Evolutionary conservation across 2,329 filamentous ascomycete species (phyloP), one percentile per base, ranked within the genome.

Genomic region (Sporothrix pseudoabietina): DNA sequence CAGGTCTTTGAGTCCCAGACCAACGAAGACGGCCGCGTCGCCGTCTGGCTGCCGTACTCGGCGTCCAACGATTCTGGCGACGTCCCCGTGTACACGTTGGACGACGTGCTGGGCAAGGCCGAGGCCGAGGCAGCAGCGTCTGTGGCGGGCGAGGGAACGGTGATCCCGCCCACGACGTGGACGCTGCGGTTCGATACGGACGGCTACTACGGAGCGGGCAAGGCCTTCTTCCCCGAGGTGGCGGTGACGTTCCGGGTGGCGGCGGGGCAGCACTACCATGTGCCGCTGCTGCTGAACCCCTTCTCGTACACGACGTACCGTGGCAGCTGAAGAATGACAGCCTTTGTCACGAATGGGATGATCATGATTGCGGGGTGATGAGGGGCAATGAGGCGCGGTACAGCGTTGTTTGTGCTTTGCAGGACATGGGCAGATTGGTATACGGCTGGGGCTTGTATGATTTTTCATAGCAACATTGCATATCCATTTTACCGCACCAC

Each of bases 291-390:
- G 80, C 80, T 95, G 82, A 90, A 91, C 76, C 92, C 92, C 41
- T 94, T 90, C 82, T 92, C 91, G 80, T 96, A 94, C 82, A 92
- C 91, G 55, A 95, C 92, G 10, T 96, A 96, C 82, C 85, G 93
- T 66, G 93, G 93, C 19, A 93, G 90, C 80, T 94, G 83, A 84
- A 32, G 26, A 16, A 71, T 30, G 9, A 30, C 19, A 41, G 55
- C 26, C 2, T 26, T 26, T 26, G 2, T 26, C 26, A 1, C 26
- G 26, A 26, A 26, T 26, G 26, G 26, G 26, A 26, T 19, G 26
- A 19, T 59, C 4, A 6, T 32, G 30, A 59, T 19, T 19, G 14
- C 19, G 52, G 12, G 44, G 44, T 47, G 44, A 19, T 19, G 41
- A 32, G 14, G 30, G 55, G 26, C 12, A 7, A 1, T 4, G 3